A percentile compares a stretch with the other conserved stretches of the same genome.
These are phyloP conservation scores for Fusarium chlamydosporum DNA, from an alignment of 2,329 filamentous ascomycete species.

Conservation along the genomic window DNA sequence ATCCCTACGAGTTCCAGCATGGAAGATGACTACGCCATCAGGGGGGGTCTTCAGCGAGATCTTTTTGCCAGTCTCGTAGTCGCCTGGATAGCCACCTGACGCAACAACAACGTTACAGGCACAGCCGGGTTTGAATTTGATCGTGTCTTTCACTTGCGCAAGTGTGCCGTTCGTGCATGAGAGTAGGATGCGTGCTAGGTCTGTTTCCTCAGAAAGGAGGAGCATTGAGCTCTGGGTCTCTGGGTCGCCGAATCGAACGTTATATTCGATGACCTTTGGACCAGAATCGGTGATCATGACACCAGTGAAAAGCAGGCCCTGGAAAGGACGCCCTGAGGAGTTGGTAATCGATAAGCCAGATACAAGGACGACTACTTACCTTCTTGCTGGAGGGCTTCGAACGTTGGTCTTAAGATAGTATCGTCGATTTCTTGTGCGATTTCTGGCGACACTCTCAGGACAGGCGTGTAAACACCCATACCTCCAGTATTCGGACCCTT, in stretches of 20 bases:
- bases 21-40: conserved; percentile 78
- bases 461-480: conserved; percentile 81
- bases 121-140: conserved; percentile 74
- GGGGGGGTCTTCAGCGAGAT: conserved; percentile 59
- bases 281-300: conserved; percentile 85
- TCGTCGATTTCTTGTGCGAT: conserved; percentile 70
- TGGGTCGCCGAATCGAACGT: conserved; percentile 89
- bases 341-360: neutral
- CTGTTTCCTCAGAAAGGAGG: conserved; percentile 79
- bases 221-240: conserved; percentile 87
- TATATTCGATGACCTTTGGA: conserved; percentile 87
- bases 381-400: conserved; percentile 73
- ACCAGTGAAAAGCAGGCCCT: conserved; percentile 82
- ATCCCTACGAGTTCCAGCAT: conserved; percentile 80
- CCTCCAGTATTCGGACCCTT: conserved; percentile 80
- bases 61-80: conserved; percentile 79
- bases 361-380: conserved; percentile 50
- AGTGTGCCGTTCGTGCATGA: conserved; percentile 82
- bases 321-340: conserved; percentile 62
- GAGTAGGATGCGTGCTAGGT: conserved; percentile 86
- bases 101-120: conserved; percentile 89
- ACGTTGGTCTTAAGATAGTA: conserved; percentile 72
- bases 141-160: conserved; percentile 70
- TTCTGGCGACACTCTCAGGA: conserved; percentile 66
- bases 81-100: conserved; percentile 85